A percentile compares a stretch with the other conserved stretches of the same genome.
Evolutionary conservation across 2,329 filamentous ascomycete genomes (phyloP).

Genomic region (Sporothrix schenckii): DNA sequence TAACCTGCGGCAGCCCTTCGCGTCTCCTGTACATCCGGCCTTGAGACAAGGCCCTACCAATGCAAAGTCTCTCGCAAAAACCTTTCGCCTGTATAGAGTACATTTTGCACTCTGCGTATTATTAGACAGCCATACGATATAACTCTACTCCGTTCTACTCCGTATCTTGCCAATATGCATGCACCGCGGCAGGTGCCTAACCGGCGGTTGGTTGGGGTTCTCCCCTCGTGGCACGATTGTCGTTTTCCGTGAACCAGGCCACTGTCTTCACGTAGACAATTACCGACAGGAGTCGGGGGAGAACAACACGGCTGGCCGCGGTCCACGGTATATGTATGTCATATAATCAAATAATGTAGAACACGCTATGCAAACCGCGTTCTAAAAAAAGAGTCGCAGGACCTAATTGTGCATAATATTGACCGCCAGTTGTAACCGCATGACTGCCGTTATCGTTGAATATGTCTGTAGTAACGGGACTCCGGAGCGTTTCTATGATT

Average conservation of each 20-base stretch:
- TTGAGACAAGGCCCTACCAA: background rate
- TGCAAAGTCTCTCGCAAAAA: background rate
- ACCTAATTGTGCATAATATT: background rate
- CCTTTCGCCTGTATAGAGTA: background rate
- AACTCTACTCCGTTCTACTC: no score
- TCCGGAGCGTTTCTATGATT: no score
- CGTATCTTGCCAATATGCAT: background rate
- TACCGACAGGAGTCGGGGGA: background rate
- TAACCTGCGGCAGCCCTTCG: background rate
- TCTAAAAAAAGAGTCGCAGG: background rate
- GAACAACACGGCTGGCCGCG: background rate
- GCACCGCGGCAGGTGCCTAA: background rate
- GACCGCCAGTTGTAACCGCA: background rate
- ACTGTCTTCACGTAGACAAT: background rate
- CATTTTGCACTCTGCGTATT: background rate
- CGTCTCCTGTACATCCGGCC: background rate
- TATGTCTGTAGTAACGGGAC: no score
- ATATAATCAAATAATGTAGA: constrained; percentile 5
- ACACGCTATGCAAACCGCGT: background rate
- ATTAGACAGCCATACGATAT: background rate
- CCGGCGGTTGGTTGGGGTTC: background rate
- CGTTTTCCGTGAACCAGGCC: constrained; percentile 14
- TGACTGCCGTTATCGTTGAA: background rate
- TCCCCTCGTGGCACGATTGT: background rate
- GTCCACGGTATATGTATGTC: background rate